A percentile compares a stretch with the other conserved stretches of the same genome.
phyloP scores from a whole-genome alignment of 2,329 filamentous ascomycete species.

The Teratosphaeria nubilosa region DNA sequence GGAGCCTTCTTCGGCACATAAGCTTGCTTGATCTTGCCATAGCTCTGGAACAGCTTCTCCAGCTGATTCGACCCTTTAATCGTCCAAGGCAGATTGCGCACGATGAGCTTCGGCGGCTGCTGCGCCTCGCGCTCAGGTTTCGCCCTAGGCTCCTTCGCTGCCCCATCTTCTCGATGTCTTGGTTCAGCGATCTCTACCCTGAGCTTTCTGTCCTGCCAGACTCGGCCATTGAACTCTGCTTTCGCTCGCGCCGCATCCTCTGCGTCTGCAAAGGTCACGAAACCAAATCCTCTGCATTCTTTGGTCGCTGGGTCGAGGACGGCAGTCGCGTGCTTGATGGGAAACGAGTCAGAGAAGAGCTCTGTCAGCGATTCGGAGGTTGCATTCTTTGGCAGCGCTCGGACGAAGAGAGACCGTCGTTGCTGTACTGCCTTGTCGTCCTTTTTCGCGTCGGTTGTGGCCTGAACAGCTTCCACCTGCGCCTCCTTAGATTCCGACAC shows the following conservation, averaged over 20 bases:
- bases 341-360: conserved; percentile 88
- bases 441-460: conserved; percentile 5
- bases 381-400: conserved; percentile 65
- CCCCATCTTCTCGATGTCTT: conserved; percentile 53
- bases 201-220: conserved; percentile 71
- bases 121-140: conserved; percentile 50
- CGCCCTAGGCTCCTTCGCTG: conserved; percentile 33
- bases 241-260: conserved; percentile 79
- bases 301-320: conserved; percentile 80
- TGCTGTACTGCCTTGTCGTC: conserved; percentile 13
- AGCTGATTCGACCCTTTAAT: conserved; percentile 81
- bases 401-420: conserved; percentile 64
- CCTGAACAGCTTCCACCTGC: neutral
- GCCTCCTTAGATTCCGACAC: neutral
- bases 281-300: conserved; percentile 82
- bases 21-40: conserved; percentile 81
- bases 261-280: conserved; percentile 90
- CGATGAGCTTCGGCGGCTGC: conserved; percentile 72
- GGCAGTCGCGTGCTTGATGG: conserved; percentile 91
- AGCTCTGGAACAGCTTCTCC: conserved; percentile 68
- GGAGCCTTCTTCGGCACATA: conserved; percentile 69
- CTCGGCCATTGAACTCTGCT: conserved; percentile 67
- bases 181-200: conserved; percentile 81
- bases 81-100: conserved; percentile 92
- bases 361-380: conserved; percentile 77